phyloP scores from a whole-genome alignment of 352 stramenopile species.

The Phytopythium montanum region DNA sequence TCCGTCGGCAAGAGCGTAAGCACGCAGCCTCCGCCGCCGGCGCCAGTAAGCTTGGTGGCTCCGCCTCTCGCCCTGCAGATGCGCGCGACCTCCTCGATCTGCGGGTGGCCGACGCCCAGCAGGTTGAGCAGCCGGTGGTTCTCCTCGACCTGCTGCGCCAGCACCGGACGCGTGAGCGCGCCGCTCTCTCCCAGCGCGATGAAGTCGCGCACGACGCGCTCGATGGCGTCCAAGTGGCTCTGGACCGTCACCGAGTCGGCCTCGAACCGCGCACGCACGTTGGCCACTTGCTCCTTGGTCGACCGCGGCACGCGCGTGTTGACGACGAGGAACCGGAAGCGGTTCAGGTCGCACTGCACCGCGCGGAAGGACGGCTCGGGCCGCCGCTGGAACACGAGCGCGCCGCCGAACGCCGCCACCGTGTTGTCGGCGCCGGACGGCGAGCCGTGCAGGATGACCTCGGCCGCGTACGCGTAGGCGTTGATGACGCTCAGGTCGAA shows the following conservation, averaged over 20 bases:
- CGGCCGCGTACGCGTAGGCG: slow-evolving; percentile 79
- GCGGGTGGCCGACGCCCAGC: slow-evolving; percentile 80
- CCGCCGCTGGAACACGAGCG: slow-evolving; percentile 75
- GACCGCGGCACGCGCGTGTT: slow-evolving; percentile 90
- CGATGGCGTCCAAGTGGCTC: slow-evolving; percentile 72
- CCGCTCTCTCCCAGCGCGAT: slow-evolving; percentile 30
- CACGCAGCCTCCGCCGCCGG: slow-evolving; percentile 85
- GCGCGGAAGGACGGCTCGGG: slow-evolving; percentile 37
- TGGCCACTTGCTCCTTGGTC: slow-evolving; percentile 80
- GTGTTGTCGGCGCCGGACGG: slow-evolving; percentile 93
- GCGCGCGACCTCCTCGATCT: slow-evolving; percentile 76
- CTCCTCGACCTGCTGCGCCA: slow-evolving; percentile 45
- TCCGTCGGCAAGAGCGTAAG: slow-evolving; percentile 69
- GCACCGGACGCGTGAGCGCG: slow-evolving; percentile 32
- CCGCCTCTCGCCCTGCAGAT: slow-evolving; percentile 51
- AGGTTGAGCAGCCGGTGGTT: slow-evolving; percentile 81
- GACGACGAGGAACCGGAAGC: slow-evolving; percentile 85
- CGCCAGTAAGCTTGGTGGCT: slow-evolving; percentile 90
- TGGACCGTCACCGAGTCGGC: slow-evolving; percentile 37
- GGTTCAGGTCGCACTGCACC: slow-evolving; percentile 49
- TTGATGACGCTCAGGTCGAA: slow-evolving; percentile 66
- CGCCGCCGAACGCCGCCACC: slow-evolving; percentile 82
- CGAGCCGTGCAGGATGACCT: slow-evolving; percentile 88
- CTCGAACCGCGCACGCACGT: slow-evolving; percentile 69
- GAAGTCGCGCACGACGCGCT: slow-evolving; percentile 69